phyloP scores from a whole-genome alignment of 768 basidiomycete species.

The Pleurotus giganteus region DNA sequence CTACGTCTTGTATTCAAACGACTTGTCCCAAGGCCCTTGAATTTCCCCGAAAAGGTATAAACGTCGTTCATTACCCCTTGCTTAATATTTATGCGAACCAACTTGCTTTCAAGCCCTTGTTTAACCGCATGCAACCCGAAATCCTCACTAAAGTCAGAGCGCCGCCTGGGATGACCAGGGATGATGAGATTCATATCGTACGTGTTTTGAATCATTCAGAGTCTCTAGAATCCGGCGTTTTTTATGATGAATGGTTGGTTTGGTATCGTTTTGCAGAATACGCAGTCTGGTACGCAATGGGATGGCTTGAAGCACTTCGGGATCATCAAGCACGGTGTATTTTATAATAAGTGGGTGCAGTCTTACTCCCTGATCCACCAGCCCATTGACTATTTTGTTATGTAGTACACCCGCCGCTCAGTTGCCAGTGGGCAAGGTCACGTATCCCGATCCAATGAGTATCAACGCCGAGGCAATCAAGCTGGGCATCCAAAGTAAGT shows the following conservation, averaged over 20 bases:
- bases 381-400: background rate
- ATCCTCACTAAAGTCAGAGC: slow-evolving; percentile 37
- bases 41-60: slow-evolving; percentile 60
- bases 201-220: too few species aligned
- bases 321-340: slow-evolving; percentile 47
- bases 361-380: background rate
- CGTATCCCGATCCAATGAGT: slow-evolving; percentile 45
- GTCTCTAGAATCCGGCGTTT: too few species aligned
- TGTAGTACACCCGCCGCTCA: slow-evolving; percentile 40
- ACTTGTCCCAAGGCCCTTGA: slow-evolving; percentile 49
- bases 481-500: slow-evolving; percentile 68
- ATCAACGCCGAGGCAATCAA: slow-evolving; percentile 46
- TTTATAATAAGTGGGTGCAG: slow-evolving; percentile 56
- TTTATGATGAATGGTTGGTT: too few species aligned
- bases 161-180: slow-evolving; percentile 28
- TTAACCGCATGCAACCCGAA: slow-evolving; percentile 51
- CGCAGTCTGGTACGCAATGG: slow-evolving; percentile 72
- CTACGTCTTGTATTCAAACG: background rate
- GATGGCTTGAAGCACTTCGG: slow-evolving; percentile 65
- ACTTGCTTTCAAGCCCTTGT: slow-evolving; percentile 44
- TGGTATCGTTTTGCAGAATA: slow-evolving; percentile 43
- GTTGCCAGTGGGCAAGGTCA: slow-evolving; percentile 43
- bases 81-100: background rate
- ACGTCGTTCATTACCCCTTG: background rate
- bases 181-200: slow-evolving; percentile 60